Base-by-base conservation (phyloP, 1,284 basidiomycete genomes). In the Cerrena zonata region DNA sequence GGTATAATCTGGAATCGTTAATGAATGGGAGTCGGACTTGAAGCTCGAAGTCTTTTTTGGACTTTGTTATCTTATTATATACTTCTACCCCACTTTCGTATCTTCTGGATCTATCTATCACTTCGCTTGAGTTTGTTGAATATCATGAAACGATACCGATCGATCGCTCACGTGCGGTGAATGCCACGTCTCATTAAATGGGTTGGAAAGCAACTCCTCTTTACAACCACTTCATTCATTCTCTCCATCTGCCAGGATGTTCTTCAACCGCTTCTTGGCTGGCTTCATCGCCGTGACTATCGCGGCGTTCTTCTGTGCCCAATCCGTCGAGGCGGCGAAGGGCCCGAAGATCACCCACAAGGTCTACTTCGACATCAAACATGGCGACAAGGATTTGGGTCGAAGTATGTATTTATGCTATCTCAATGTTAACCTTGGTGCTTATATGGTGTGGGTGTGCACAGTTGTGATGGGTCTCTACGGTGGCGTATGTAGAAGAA, bases 291-390 rank as follows among this genome's bases (percentile, higher is more conserved):
- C 86, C 53, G 69, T 86, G 50, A 77, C 86, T 44, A 54, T 91
- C 52, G 78, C 78, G 13, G 82, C 86, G 0, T 72, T 91, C 59
- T 82, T 87, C 68, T 87, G 76, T 58, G 79, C 75, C 27, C 80
- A 78, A 62, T 77, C 76, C 45, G 86, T 72, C 18, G 85, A 88
- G 60, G 86, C 86, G n/a, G 77, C 77, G 13, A 89, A 86, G 59
- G 82, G 84, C 15, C 93, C 93, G 15, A 84, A 79, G 72, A 85
- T 96, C 63, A 94, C 93, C 46, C 73, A 90, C 80, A 91, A 88
- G 72, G 88, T 96, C 62, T 96, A 84, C 77, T 96, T 96, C 64
- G 93, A 96, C 70, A 86, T 96, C 55, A 84, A 88, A 62, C 91
- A 95, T 69, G 91, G 91, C 25, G 90, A 86, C 66, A 76, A 88